phyloP scores from a whole-genome alignment of 495 filamentous ascomycete species.

The Penicillium riverlandense region DNA sequence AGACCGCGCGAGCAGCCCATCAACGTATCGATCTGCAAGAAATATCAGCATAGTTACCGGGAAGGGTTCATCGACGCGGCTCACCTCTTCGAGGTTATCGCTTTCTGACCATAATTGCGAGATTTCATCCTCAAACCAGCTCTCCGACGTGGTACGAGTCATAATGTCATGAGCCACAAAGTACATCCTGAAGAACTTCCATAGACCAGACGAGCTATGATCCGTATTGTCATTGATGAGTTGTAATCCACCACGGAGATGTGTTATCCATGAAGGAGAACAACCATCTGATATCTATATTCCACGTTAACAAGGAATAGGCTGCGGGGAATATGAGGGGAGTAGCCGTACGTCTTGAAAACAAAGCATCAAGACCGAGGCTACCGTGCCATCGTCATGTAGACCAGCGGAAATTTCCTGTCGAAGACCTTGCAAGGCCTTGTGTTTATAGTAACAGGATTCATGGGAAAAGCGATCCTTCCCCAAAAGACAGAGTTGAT shows the following conservation, averaged over 20 bases:
- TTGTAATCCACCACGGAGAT: constrained; percentile 7
- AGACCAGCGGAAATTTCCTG: constrained; percentile 2
- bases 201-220: background rate
- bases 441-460: constrained; percentile 6
- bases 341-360: constrained; percentile 11
- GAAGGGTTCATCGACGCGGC: no score
- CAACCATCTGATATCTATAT: constrained; percentile 12
- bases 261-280: constrained; percentile 11
- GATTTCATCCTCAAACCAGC: background rate
- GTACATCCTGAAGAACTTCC: constrained; percentile 13
- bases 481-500: constrained; percentile 8
- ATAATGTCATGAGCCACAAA: constrained; percentile 17
- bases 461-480: constrained; percentile 1
- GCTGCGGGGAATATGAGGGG: background rate
- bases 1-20: constrained; percentile 15
- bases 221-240: constrained; percentile 1
- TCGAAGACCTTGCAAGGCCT: constrained; percentile 5
- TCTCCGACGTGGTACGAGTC: constrained; percentile 6
- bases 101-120: constrained; percentile 6
- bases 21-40: constrained; percentile 7
- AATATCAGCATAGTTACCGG: no score
- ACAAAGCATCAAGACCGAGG: constrained; percentile 14
- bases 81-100: constrained; percentile 15
- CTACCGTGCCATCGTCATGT: constrained; percentile 6
- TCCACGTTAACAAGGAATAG: background rate